Percentiles rank a stretch among this genome's conserved stretches.
These are phyloP conservation scores for Geranium rotundifolium DNA, from an alignment of 345 rosid species.

Conservation along the genomic window DNA sequence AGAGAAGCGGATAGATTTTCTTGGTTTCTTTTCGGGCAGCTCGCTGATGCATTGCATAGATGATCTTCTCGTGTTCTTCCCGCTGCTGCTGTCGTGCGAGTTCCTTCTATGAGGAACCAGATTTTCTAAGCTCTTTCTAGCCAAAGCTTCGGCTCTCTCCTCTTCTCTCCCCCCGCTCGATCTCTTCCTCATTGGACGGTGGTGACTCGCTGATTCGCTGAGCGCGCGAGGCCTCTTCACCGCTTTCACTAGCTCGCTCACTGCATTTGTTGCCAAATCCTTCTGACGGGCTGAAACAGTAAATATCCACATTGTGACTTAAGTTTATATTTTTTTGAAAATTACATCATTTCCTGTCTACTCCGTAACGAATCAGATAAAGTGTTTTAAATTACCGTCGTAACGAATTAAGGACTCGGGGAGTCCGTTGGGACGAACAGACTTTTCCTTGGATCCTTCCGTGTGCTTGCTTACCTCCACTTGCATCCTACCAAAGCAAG, in stretches of 20 bases:
- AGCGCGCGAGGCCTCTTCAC: constrained; percentile 74
- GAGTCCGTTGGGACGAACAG: constrained; percentile 81
- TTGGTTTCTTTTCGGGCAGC: constrained; percentile 51
- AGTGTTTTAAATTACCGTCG: constrained; percentile 38
- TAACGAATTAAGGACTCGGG: constrained; percentile 89
- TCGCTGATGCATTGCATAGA: constrained; percentile 78
- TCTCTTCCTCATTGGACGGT: constrained; percentile 28
- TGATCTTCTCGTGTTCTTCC: constrained; percentile 21
- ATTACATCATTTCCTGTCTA: too few relatives aligned
- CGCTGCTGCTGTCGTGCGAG: constrained; percentile 16
- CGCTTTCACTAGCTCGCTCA: constrained; percentile 76
- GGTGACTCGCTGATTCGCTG: constrained; percentile 57
- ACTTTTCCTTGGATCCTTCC: constrained; percentile 79
- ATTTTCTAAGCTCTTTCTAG: not conserved
- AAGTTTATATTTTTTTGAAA: too few relatives aligned
- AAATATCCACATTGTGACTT: too few relatives aligned
- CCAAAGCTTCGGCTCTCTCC: constrained; percentile 8
- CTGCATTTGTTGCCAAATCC: constrained; percentile 59
- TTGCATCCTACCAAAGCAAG: constrained; percentile 57
- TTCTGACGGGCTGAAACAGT: constrained; percentile 62
- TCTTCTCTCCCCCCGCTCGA: constrained; percentile 34
- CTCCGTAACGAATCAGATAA: too few relatives aligned
- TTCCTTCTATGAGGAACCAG: not conserved
- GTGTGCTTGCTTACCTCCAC: constrained; percentile 97
- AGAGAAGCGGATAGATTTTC: constrained; percentile 59